phyloP scores from a whole-genome alignment of 805 yeast species.

The Schwanniomyces pseudopolymorphus region DNA sequence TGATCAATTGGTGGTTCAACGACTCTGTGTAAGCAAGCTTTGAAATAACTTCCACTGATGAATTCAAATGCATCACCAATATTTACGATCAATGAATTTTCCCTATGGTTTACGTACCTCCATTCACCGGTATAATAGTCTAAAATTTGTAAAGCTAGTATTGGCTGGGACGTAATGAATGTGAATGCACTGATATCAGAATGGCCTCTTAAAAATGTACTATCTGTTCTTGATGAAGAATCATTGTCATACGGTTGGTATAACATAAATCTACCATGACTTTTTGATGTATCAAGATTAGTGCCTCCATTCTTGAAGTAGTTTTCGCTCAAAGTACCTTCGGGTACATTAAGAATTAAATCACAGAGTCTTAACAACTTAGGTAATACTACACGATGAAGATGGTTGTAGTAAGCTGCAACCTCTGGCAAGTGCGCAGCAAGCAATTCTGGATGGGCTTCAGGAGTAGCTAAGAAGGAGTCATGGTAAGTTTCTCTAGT shows the following conservation, averaged over 20 bases:
- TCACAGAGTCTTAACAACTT: slow-evolving; percentile 42
- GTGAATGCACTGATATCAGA: slow-evolving; percentile 44
- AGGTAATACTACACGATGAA: slow-evolving; percentile 39
- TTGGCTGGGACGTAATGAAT: slow-evolving; percentile 42
- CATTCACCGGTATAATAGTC: slow-evolving; percentile 36
- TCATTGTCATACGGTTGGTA: slow-evolving; percentile 23
- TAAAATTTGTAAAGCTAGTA: slow-evolving; percentile 38
- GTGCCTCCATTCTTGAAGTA: slow-evolving; percentile 41
- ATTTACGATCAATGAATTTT: slow-evolving; percentile 39
- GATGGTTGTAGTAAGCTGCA: slow-evolving; percentile 32
- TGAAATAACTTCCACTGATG: slow-evolving; percentile 46
- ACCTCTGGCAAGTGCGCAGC: slow-evolving; percentile 39
- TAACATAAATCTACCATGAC: slow-evolving; percentile 30
- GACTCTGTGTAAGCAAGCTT: slow-evolving; percentile 48
- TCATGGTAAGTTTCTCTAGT: slow-evolving; percentile 38
- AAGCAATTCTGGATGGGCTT: slow-evolving; percentile 41
- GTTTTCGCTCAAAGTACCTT: slow-evolving; percentile 39
- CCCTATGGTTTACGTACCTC: slow-evolving; percentile 41
- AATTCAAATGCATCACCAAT: slow-evolving; percentile 43
- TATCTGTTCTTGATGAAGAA: slow-evolving; percentile 27
- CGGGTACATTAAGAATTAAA: slow-evolving; percentile 46
- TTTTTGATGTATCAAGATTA: slow-evolving; percentile 17
- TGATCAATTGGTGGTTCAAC: slow-evolving; percentile 48
- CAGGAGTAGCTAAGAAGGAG: slow-evolving; percentile 23
- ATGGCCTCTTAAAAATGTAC: slow-evolving; percentile 49